Evolutionary conservation across 2,329 filamentous ascomycete genomes (phyloP), one percentile per base, ranked within the genome.

Genomic region (Beauveria asiatica): DNA sequence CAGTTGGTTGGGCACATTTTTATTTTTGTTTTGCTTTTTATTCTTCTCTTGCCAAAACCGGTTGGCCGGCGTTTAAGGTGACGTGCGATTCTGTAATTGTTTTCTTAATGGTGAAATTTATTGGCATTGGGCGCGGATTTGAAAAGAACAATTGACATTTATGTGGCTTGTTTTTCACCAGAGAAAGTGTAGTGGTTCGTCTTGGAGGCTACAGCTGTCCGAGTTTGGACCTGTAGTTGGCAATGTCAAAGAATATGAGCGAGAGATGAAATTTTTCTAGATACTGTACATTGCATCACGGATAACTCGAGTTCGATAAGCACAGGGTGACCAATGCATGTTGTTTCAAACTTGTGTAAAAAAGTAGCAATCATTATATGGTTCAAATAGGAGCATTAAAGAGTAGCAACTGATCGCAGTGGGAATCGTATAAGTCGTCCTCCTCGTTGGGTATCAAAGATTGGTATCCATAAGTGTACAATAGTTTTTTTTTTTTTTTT

Each of bases 381-480:
- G 33, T 59, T 41, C 19, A 51, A 27, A 51, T 37, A 42, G 44
- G 37, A 3, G 23, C 23, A 57, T 49, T 27, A 54, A 7, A 52
- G 13, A 25, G 19, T 27, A 54, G 39, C 23, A 57, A 37, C 10
- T 27, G 48, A 42, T 49, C 30, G 23, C 37, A 27, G 19, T 30
- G 17, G 45, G 37, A 50, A 57, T 42, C 45, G 27, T 57, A 21
- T 6, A 11, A 10, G 21, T 37, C 39, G 9, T 61, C 52, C 52
- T 56, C 37, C 25, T 57, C 51, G 21, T 45, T 55, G 59, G 59
- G 59, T 61, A 61, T 61, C 59, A 61, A 61, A 48, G 37, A 56
- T 61, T 61, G 53, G 58, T 57, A 61, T 57, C 59, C 59, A 61
- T 52, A 37, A 27, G 45, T 44, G 44, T 60, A 55, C 59, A 57